Base-by-base conservation (phyloP, 805 yeast species). In the Millerago galiae region DNA sequence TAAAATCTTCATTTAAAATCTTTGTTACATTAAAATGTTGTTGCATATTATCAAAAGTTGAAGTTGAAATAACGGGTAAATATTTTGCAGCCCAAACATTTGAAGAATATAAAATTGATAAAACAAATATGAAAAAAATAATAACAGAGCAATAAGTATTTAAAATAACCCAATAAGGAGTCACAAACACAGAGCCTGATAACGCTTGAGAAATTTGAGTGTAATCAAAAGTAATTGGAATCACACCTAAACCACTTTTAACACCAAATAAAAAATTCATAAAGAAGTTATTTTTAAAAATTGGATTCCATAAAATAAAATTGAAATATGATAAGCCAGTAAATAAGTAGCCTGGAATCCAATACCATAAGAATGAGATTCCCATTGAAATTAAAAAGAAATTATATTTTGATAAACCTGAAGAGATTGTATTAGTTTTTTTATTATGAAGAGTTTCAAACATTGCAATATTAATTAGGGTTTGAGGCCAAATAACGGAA, bases 261-360 rank as follows among this genome's bases (percentile, higher is more conserved):
- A 75, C 71, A 28, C 91, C 91, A 39, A 82, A 80, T 33, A 83
- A 63, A 39, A 79, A 77, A 49, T 79, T 81, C 6, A 77, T 71
- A 33, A 72, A 66, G 45, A 77, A 74, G 53, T 80, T 79, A 47
- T 78, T 57, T 47, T 63, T 58, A 13, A 62, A 60, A 38, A 52
- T 53, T 18, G 62, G 45, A 34, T 58, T 60, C 66, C 67, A 63
- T n/a, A 61, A 44, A 18, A 66, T 51, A 43, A 68, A 58, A n/a
- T 70, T 74, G 60, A 83, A 82, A 52, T 74, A 73, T 1, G 79
- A 69, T 43, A 83, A 67, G 2, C 78, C 86, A 13, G 67, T 63
- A 62, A 80, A 80, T 18, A 83, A 64, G 53, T 67, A 81, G 42
- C 80, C 83, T 4, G 88, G 87, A 49, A 83, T 61, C 79, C 83